Conservation (phyloP, 768 basidiomycete species). For the Boletus vinaceobasis region DNA sequence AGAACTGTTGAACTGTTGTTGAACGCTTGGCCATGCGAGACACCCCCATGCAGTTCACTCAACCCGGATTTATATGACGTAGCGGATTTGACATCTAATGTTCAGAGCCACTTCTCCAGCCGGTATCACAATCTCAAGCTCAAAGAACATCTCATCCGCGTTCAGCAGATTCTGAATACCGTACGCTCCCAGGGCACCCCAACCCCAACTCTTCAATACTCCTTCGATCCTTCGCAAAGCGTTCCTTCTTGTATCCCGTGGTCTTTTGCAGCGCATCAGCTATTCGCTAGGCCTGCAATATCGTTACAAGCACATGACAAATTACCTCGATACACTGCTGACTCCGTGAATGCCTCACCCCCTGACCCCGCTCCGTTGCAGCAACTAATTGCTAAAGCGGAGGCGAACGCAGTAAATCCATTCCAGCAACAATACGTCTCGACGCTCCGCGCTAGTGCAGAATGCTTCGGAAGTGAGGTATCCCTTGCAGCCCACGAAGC, state of each 20-base stretch:
- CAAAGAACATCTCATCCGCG: conserved; percentile 10
- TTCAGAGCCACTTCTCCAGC: conserved; percentile 5
- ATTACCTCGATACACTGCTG: background rate
- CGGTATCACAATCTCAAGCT: conserved; percentile 19
- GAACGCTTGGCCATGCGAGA: conserved; percentile 20
- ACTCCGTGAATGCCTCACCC: background rate
- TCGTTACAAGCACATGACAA: background rate
- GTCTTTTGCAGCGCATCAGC: background rate
- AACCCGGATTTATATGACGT: conserved; percentile 2
- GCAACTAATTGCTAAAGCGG: conserved; percentile 1
- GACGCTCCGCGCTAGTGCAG: conserved; percentile 5
- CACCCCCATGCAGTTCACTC: conserved; percentile 4
- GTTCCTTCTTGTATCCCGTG: background rate
- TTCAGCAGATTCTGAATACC: conserved; percentile 7
- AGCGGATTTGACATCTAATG: background rate
- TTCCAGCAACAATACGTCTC: conserved; percentile 14
- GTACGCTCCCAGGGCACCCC: background rate
- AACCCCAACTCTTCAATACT: background rate
- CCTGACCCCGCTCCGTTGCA: background rate
- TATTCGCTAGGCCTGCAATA: conserved; percentile 8
- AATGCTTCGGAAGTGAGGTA: conserved; percentile 4
- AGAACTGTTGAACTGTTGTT: background rate
- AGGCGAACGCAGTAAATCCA: conserved; percentile 3
- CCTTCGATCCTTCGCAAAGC: background rate
- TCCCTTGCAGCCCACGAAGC: background rate